phyloP scores from a whole-genome alignment of 192 early-diverging fungal genomes.

The Glomus cerebriforme region DNA sequence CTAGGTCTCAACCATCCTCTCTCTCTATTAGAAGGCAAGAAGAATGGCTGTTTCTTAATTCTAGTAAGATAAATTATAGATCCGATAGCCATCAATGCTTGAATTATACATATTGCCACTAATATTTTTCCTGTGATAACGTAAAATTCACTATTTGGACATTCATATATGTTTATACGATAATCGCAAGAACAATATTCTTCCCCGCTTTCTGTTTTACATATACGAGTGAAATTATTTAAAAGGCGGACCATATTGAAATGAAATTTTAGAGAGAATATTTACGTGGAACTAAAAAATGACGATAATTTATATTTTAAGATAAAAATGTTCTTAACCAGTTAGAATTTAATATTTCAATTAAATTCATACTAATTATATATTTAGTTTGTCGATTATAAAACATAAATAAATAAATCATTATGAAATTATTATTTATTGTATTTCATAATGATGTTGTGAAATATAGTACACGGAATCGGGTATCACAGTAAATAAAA shows the following conservation, averaged over 20 bases:
- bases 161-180: neutral
- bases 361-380: too few relatives aligned
- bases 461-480: too few relatives aligned
- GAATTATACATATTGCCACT: neutral
- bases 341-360: too few relatives aligned
- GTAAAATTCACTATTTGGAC: neutral
- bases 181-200: neutral
- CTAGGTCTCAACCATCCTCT: neutral
- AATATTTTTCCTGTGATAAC: neutral
- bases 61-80: neutral
- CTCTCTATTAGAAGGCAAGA: neutral
- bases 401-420: too few relatives aligned
- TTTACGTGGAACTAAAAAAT: too few relatives aligned
- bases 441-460: too few relatives aligned
- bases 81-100: neutral
- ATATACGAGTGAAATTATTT: neutral
- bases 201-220: neutral
- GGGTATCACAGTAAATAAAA: too few relatives aligned
- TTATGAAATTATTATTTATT: too few relatives aligned
- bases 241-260: neutral
- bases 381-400: too few relatives aligned
- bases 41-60: neutral
- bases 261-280: neutral
- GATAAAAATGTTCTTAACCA: too few relatives aligned
- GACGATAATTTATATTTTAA: too few relatives aligned